Conservation (phyloP, 2,329 filamentous ascomycete species). For the Cytospora chrysosperma region DNA sequence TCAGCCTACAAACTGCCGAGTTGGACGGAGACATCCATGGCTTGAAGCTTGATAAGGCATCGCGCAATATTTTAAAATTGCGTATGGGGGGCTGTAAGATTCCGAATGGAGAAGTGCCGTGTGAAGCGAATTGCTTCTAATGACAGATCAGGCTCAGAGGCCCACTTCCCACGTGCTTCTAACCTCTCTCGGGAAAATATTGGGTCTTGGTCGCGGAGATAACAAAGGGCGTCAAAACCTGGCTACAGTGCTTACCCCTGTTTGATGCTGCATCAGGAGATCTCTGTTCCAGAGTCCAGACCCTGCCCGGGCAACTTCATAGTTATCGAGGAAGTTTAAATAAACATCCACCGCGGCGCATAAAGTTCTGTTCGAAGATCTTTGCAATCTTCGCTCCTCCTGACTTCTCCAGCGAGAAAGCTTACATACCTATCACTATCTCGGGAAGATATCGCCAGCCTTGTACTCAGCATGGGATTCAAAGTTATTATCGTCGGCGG, state of each 20-base stretch:
- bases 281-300: background rate
- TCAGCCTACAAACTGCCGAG: background rate
- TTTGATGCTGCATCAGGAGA: background rate
- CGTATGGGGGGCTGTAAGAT: background rate
- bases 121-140: background rate
- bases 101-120: background rate
- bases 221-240: background rate
- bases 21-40: background rate
- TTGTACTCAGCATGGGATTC: slow-evolving; percentile 18
- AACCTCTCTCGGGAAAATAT: background rate
- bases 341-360: background rate
- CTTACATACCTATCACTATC: background rate
- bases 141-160: background rate
- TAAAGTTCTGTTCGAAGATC: background rate
- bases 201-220: background rate
- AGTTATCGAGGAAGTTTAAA: background rate
- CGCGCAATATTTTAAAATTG: background rate
- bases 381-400: background rate
- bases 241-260: background rate
- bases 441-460: background rate
- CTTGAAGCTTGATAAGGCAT: background rate
- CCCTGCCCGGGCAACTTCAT: background rate
- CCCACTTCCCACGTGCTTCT: background rate
- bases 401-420: background rate
- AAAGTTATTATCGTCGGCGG: slow-evolving; percentile 34